These are phyloP conservation scores for Tulasnella sp. DNA, from an alignment of 768 basidiomycete genomes.

Conservation along the genomic window DNA sequence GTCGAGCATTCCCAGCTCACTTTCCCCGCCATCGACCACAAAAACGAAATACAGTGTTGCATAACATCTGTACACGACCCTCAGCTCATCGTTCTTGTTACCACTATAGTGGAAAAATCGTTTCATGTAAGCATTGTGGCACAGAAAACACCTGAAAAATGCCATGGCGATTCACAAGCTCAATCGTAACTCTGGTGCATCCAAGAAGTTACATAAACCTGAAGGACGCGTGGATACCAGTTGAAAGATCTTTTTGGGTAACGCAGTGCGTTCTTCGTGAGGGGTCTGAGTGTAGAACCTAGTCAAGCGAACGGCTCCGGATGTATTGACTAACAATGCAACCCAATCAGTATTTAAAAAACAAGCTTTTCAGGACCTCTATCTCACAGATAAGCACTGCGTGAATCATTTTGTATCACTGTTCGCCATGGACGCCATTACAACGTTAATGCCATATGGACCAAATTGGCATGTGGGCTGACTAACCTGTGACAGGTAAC, in stretches of 20 bases:
- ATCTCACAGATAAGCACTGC: constrained; percentile 65
- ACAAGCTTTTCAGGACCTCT: constrained; percentile 21
- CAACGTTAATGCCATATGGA: too few species aligned
- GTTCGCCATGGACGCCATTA: too few species aligned
- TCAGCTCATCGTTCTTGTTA: constrained; percentile 31
- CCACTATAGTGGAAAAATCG: background rate
- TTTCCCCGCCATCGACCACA: constrained; percentile 91
- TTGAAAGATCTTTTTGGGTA: constrained; percentile 82
- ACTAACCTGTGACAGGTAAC: too few species aligned
- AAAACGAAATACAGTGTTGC: constrained; percentile 96
- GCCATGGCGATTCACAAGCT: constrained; percentile 24
- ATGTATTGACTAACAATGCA: constrained; percentile 66
- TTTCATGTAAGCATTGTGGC: background rate
- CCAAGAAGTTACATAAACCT: constrained; percentile 89
- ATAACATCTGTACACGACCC: constrained; percentile 90
- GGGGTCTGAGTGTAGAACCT: constrained; percentile 82
- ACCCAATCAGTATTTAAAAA: constrained; percentile 19
- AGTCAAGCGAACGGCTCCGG: constrained; percentile 69
- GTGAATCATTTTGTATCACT: constrained; percentile 48
- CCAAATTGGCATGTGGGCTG: too few species aligned
- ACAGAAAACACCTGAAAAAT: background rate
- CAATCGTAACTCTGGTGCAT: constrained; percentile 71
- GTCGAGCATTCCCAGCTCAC: constrained; percentile 90
- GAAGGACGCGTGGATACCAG: constrained; percentile 71
- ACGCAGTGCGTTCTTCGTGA: constrained; percentile 40